Evolutionary conservation across 345 rosid species (phyloP).

Genomic region (Luvunga scandens): DNA sequence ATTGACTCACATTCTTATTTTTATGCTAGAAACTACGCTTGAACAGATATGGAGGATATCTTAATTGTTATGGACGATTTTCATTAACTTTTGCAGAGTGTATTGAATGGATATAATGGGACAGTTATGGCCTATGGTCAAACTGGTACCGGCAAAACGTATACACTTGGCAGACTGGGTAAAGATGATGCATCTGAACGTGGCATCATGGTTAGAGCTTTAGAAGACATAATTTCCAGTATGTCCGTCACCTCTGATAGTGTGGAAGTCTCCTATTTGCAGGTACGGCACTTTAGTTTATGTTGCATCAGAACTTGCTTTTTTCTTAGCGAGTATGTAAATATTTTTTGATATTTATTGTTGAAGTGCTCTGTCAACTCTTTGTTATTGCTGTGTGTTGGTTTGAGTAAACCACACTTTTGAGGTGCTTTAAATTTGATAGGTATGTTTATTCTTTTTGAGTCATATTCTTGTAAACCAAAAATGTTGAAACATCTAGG

Average conservation of each 20-base stretch:
- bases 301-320: not conserved
- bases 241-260: constrained; percentile 50
- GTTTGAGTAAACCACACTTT: not conserved
- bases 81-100: constrained; percentile 59
- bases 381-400: too few species aligned
- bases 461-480: not conserved
- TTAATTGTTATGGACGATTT: constrained; percentile 9
- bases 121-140: constrained; percentile 99
- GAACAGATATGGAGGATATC: too few species aligned
- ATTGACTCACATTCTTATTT: too few species aligned
- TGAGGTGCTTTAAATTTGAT: not conserved
- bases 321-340: not conserved
- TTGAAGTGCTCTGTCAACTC: not conserved
- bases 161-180: constrained; percentile 80
- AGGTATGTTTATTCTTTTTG: not conserved
- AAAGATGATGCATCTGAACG: constrained; percentile 85
- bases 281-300: constrained; percentile 43
- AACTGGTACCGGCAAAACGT: constrained; percentile 93
- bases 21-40: too few species aligned
- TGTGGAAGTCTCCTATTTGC: constrained; percentile 82
- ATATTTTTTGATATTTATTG: not conserved
- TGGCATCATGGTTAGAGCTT: constrained; percentile 89
- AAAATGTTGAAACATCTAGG: not conserved
- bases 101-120: constrained; percentile 88
- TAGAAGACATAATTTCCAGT: constrained; percentile 67